phyloP scores from a whole-genome alignment of 257 asterid genomes.

The Petrea volubilis region DNA sequence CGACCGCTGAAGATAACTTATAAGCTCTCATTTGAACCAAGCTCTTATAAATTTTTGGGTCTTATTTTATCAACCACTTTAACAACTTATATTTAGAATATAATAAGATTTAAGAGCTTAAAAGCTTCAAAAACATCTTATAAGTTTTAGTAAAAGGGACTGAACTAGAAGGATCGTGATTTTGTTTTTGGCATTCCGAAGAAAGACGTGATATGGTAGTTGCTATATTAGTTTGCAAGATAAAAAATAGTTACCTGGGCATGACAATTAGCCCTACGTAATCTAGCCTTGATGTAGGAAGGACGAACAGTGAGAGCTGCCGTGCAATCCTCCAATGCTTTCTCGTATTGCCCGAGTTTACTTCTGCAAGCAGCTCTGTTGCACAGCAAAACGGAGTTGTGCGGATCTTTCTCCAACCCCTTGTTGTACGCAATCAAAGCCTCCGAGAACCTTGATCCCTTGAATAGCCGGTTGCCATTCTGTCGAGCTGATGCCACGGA shows the following conservation, averaged over 20 bases:
- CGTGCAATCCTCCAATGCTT: conserved; percentile 65
- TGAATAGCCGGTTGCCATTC: conserved; percentile 52
- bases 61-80: too few species aligned
- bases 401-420: conserved; percentile 52
- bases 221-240: too few species aligned
- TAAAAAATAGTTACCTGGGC: too few species aligned
- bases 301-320: conserved; percentile 52
- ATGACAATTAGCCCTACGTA: conserved; percentile 56
- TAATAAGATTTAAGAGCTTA: too few species aligned
- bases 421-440: conserved; percentile 45
- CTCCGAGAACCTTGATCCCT: conserved; percentile 44
- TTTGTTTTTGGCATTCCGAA: too few species aligned
- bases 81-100: too few species aligned
- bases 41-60: too few species aligned
- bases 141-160: too few species aligned
- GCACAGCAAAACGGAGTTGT: conserved; percentile 57
- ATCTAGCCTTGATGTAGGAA: conserved; percentile 57
- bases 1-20: too few species aligned
- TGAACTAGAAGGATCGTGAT: too few species aligned
- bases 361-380: conserved; percentile 64
- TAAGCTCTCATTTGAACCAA: too few species aligned
- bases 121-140: too few species aligned
- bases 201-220: not conserved
- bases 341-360: conserved; percentile 52
- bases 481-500: conserved; percentile 39